Conservation (phyloP, 2,329 filamentous ascomycete genomes). For the Parastagonospora avenae region DNA sequence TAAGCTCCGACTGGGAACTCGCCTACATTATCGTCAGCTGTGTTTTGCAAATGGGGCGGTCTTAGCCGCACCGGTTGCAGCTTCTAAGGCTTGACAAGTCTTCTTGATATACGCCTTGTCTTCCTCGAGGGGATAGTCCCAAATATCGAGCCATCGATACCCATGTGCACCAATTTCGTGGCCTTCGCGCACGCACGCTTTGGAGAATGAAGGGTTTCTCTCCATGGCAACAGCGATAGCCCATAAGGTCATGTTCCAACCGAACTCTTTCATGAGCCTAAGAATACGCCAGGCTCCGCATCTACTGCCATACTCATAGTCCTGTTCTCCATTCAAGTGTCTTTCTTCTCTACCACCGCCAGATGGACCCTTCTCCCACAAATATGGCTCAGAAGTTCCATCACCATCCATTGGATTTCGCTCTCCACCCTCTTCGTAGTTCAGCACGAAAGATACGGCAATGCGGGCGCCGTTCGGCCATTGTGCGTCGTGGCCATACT, state of each 20-base stretch:
- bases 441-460: slow-evolving; percentile 47
- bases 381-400: slow-evolving; percentile 34
- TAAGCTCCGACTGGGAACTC: slow-evolving; percentile 57
- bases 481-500: slow-evolving; percentile 43
- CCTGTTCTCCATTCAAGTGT: slow-evolving; percentile 54
- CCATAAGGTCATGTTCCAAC: slow-evolving; percentile 58
- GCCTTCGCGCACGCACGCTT: slow-evolving; percentile 54
- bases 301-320: slow-evolving; percentile 59
- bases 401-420: slow-evolving; percentile 42
- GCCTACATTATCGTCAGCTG: slow-evolving; percentile 7
- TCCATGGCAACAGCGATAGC: slow-evolving; percentile 57
- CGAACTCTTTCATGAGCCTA: slow-evolving; percentile 54
- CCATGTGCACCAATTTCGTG: slow-evolving; percentile 59
- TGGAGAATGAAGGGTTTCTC: slow-evolving; percentile 54
- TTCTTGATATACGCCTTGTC: slow-evolving; percentile 56
- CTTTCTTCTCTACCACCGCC: slow-evolving; percentile 46
- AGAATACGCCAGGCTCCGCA: slow-evolving; percentile 58
- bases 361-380: slow-evolving; percentile 46
- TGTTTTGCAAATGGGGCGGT: not conserved
- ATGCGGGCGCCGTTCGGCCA: slow-evolving; percentile 48
- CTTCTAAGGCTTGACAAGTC: slow-evolving; percentile 50
- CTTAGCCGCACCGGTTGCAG: slow-evolving; percentile 23
- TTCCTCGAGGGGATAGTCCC: slow-evolving; percentile 52
- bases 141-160: slow-evolving; percentile 58
- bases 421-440: slow-evolving; percentile 45